Percentiles rank a stretch among this genome's conserved stretches.
These are phyloP conservation scores for Hansenula anomala DNA, from an alignment of 1,139 yeast genomes.

Conservation along the genomic window DNA sequence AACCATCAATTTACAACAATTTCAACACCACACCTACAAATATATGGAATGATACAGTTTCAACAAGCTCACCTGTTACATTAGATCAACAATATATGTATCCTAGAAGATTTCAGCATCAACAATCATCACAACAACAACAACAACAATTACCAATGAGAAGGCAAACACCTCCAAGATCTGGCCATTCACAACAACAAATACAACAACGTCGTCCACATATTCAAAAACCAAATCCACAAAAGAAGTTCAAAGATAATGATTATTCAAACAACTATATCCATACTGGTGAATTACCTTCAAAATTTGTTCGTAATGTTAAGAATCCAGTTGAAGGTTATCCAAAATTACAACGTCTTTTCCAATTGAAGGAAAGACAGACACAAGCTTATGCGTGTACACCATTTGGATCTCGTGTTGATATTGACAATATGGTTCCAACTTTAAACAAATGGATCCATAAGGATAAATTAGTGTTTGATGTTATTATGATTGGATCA, in stretches of 20 bases:
- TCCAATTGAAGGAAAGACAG: constrained; percentile 54
- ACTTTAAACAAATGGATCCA: constrained; percentile 58
- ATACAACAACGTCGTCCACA: too few species aligned
- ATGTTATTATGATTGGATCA: constrained; percentile 90
- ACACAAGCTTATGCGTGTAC: constrained; percentile 45
- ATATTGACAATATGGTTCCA: constrained; percentile 48
- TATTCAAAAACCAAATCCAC: not conserved
- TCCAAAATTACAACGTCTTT: constrained; percentile 70
- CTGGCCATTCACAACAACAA: not conserved
- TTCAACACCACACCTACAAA: not conserved
- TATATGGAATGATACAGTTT: constrained; percentile 2
- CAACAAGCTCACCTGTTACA: constrained; percentile 5
- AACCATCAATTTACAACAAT: not conserved
- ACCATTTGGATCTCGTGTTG: constrained; percentile 62
- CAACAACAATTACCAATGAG: not conserved
- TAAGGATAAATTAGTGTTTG: constrained; percentile 58
- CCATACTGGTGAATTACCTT: constrained; percentile 59
- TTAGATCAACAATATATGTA: not conserved
- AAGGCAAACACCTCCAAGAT: not conserved
- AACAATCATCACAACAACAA: not conserved
- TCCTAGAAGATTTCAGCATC: not conserved
- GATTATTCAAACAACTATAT: constrained; percentile 72
- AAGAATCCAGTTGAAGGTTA: constrained; percentile 72
- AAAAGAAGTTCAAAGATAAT: constrained; percentile 28
- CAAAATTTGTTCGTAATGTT: constrained; percentile 58